Base-by-base conservation (phyloP, 805 yeast genomes). In the Komagataella ulmi region DNA sequence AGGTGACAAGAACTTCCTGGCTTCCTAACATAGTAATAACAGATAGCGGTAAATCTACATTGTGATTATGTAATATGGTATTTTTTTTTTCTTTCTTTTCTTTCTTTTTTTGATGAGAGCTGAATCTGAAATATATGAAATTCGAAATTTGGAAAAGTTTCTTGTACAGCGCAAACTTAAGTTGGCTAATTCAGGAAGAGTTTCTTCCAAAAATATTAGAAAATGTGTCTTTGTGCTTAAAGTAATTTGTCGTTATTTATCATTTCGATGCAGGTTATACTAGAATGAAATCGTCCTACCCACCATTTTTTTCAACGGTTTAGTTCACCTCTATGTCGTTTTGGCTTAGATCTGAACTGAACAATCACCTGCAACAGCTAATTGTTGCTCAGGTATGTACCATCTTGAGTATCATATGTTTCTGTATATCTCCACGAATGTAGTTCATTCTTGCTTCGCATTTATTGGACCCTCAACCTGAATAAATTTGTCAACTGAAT, bases 141-240 rank as follows among this genome's bases (percentile, higher is more conserved):
- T 3, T 21, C 21, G 6, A 6, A 21, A 3, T 21, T 21, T 10
- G 44, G 7, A 19, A n/a, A 47, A 7, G 12, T 24, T n/a, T 8
- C 3, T 18, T 8, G n/a, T 12, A 24, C 17, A 44, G 64, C 64
- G 58, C 56, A 58, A 55, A 56, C 60, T 62, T 62, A 61, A 62
- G 65, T 62, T 62, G 56, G 54, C 59, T 58, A 58, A 54, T 46
- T 17, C 48, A 46, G 48, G 24, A 21, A 17, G 8, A 48, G 49
- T 24, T 30, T 14, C 46, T 46, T 52, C 50, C 55, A 49, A 54
- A 56, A n/a, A 55, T 54, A 52, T 51, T 57, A 49, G 62, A 57
- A 56, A 56, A 62, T 62, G 65, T 62, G 65, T 62, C 65, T 53
- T 47, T 62, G 58, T 61, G 65, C 65, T 60, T 50, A 62, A 59